A percentile compares a stretch with the other conserved stretches of the same genome.
Evolutionary conservation across 495 filamentous ascomycete genomes (phyloP).

Genomic region (Podospora tetraspora): DNA sequence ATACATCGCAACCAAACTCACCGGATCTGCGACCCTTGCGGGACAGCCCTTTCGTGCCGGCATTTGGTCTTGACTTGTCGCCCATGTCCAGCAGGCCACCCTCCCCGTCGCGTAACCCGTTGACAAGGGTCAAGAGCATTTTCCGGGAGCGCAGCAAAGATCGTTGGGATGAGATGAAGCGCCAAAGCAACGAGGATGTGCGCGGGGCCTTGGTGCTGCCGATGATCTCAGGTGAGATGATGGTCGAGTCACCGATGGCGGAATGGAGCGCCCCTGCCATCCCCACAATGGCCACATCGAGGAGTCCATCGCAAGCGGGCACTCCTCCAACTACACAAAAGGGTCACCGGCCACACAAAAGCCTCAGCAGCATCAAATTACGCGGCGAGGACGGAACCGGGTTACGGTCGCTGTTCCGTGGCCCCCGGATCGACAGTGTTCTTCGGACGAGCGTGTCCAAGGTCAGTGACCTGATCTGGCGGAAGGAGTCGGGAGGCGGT

Average conservation of each 20-base stretch:
- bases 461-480: constrained; percentile 45
- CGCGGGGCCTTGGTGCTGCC: constrained; percentile 17
- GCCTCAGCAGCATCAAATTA: constrained; percentile 34
- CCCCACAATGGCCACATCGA: constrained; percentile 28
- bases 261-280: constrained; percentile 25
- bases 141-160: constrained; percentile 46
- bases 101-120: constrained; percentile 42
- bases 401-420: constrained; percentile 40
- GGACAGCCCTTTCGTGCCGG: constrained; percentile 31
- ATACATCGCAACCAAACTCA: constrained; percentile 37
- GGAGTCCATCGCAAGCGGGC: constrained; percentile 4
- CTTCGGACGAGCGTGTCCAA: constrained; percentile 46
- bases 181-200: constrained; percentile 22
- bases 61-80: constrained; percentile 42
- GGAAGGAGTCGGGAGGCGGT: constrained; percentile 31
- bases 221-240: constrained; percentile 8
- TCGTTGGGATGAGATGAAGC: constrained; percentile 21
- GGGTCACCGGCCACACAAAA: constrained; percentile 38
- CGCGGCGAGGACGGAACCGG: constrained; percentile 38
- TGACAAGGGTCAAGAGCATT: constrained; percentile 42
- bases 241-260: constrained; percentile 21
- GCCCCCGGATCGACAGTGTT: constrained; percentile 44
- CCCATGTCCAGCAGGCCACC: constrained; percentile 36
- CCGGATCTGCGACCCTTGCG: constrained; percentile 31
- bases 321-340: constrained; percentile 17